Evolutionary conservation across 106 monocot species (phyloP).

Genomic region (Cymbidium sinense): DNA sequence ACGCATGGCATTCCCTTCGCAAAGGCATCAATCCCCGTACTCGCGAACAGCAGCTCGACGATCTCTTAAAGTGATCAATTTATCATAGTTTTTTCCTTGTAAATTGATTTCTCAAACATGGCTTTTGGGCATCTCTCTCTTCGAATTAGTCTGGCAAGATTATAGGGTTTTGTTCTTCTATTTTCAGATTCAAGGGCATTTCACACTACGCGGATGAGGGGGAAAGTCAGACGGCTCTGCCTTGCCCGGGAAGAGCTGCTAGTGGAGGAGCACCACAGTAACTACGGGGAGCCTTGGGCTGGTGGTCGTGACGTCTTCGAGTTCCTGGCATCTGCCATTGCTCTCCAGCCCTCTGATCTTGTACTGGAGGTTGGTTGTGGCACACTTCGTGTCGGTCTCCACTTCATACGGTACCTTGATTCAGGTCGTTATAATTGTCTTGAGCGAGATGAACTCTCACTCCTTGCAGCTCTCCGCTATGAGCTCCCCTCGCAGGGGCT

Average conservation of each 20-base stretch:
- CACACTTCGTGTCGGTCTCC: no score
- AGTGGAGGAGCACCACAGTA: conserved; percentile 97
- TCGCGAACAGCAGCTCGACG: conserved; percentile 51
- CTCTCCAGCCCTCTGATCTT: conserved; percentile 45
- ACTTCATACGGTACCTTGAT: no score
- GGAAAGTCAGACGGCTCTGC: conserved; percentile 54
- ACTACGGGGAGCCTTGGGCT: conserved; percentile 98
- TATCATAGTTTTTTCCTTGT: neutral
- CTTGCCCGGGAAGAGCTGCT: conserved; percentile 77
- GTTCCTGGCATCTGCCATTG: conserved; percentile 61
- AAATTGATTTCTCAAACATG: neutral
- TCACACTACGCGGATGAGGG: conserved; percentile 63
- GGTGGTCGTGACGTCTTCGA: conserved; percentile 94
- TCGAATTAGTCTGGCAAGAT: neutral
- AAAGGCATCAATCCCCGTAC: conserved; percentile 74
- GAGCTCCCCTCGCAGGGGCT: conserved; percentile 90
- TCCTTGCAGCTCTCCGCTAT: conserved; percentile 78
- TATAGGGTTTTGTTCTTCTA: no score
- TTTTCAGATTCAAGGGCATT: conserved; percentile 71
- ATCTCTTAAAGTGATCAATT: conserved; percentile 23
- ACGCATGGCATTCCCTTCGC: conserved; percentile 41
- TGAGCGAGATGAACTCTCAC: conserved; percentile 79
- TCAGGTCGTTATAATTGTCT: conserved; percentile 83
- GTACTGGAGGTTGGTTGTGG: conserved; percentile 97
- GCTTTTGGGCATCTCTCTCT: neutral